Evolutionary conservation across 169 alveolate species (phyloP).

Genomic region (Amoebophrya sp.): DNA sequence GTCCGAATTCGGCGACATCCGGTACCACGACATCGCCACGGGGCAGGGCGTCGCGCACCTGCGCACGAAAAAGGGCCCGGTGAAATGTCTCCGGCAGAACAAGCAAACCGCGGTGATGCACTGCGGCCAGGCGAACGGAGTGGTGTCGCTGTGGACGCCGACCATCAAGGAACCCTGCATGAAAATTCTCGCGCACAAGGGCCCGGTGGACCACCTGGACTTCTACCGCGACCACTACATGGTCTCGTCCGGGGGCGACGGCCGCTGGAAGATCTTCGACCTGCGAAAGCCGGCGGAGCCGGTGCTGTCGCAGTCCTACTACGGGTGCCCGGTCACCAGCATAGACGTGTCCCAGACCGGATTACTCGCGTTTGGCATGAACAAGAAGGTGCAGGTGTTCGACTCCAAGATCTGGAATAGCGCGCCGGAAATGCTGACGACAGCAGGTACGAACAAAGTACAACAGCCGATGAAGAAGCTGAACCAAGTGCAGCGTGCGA

Average conservation of each 20-base stretch:
- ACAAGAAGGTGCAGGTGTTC: neutral
- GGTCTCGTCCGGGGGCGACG: constrained; percentile 46
- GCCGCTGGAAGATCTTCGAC: constrained; percentile 58
- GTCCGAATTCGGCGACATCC: constrained; percentile 56
- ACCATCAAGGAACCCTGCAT: constrained; percentile 43
- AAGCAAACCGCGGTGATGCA: constrained; percentile 65
- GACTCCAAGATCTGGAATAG: neutral
- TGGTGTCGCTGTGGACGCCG: constrained; percentile 82
- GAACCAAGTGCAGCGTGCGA: neutral
- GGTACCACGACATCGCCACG: constrained; percentile 63
- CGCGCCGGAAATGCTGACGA: neutral
- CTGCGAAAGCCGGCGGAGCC: constrained; percentile 34
- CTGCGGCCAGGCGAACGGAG: constrained; percentile 73
- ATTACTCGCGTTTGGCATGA: neutral
- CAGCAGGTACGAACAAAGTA: too few species aligned
- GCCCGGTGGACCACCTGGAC: neutral
- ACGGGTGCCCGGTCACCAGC: neutral
- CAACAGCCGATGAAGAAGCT: neutral
- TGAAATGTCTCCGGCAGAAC: constrained; percentile 53
- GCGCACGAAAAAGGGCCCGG: constrained; percentile 28
- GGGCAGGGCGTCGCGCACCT: constrained; percentile 57
- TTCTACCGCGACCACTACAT: constrained; percentile 7
- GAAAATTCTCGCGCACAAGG: constrained; percentile 35
- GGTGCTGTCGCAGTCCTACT: constrained; percentile 4
- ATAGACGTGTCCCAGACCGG: neutral